Conservation (phyloP, 331 rosid species). For the Acacia concinna region DNA sequence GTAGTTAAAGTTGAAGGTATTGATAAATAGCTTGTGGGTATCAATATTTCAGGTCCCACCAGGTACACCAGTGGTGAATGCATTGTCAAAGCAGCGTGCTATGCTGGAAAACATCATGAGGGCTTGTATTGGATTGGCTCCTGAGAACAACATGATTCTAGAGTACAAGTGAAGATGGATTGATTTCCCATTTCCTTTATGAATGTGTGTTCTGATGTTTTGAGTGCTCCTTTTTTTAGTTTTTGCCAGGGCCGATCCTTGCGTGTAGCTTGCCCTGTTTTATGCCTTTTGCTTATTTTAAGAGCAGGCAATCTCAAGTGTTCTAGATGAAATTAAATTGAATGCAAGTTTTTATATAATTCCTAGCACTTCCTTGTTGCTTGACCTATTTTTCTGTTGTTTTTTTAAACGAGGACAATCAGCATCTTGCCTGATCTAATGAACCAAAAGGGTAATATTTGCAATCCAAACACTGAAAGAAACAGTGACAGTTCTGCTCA, state of each 20-base stretch:
- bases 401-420: background rate
- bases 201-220: conserved; percentile 25
- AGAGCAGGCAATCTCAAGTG: background rate
- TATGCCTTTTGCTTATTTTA: conserved; percentile 24
- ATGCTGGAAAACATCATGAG: conserved; percentile 94
- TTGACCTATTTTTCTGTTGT: background rate
- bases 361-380: background rate
- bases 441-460: background rate
- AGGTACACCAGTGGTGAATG: conserved; percentile 96
- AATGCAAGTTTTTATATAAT: background rate
- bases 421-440: background rate
- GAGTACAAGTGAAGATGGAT: conserved; percentile 73
- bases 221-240: background rate
- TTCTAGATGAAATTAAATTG: background rate
- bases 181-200: background rate
- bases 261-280: background rate
- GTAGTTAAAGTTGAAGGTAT: background rate
- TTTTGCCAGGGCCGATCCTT: background rate
- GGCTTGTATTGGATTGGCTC: conserved; percentile 95
- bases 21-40: conserved; percentile 7
- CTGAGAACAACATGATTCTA: conserved; percentile 94
- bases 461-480: background rate
- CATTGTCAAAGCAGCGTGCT: conserved; percentile 87
- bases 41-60: conserved; percentile 81
- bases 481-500: background rate